These are phyloP conservation scores for Globisporangium emineosum DNA, from an alignment of 352 stramenopile species.

Conservation along the genomic window DNA sequence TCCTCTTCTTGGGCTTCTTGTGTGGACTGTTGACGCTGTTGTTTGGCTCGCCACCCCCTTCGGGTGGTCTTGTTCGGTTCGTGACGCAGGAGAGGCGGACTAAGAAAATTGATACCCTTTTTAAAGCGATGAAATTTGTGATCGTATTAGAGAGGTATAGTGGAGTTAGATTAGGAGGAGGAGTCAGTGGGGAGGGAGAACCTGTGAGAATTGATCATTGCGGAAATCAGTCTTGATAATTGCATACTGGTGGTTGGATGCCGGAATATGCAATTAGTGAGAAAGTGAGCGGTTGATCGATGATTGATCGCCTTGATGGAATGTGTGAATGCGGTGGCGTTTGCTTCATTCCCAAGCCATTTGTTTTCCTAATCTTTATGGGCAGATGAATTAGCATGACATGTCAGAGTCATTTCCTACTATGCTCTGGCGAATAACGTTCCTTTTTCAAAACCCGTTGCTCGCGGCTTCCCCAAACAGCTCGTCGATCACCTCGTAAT, in stretches of 20 bases:
- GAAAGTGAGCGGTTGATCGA: background rate
- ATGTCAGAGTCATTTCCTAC: no score
- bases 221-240: background rate
- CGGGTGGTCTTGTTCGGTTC: conserved; percentile 8
- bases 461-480: conserved; percentile 82
- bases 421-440: background rate
- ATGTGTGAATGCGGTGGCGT: background rate
- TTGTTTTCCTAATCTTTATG: background rate
- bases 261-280: background rate
- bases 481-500: conserved; percentile 89
- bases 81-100: background rate
- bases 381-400: background rate
- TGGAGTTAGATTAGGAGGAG: background rate
- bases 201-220: background rate
- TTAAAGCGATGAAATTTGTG: background rate
- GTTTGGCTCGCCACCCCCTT: conserved; percentile 4
- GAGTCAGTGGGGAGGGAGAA: background rate
- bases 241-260: conserved; percentile 15
- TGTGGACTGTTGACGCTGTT: conserved; percentile 3
- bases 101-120: background rate
- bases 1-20: background rate
- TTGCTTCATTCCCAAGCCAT: background rate
- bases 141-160: background rate
- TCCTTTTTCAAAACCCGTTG: conserved; percentile 52
- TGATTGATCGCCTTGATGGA: no score